These are phyloP conservation scores for Knoxia roxburghii DNA, from an alignment of 257 asterid genomes.

Conservation along the genomic window DNA sequence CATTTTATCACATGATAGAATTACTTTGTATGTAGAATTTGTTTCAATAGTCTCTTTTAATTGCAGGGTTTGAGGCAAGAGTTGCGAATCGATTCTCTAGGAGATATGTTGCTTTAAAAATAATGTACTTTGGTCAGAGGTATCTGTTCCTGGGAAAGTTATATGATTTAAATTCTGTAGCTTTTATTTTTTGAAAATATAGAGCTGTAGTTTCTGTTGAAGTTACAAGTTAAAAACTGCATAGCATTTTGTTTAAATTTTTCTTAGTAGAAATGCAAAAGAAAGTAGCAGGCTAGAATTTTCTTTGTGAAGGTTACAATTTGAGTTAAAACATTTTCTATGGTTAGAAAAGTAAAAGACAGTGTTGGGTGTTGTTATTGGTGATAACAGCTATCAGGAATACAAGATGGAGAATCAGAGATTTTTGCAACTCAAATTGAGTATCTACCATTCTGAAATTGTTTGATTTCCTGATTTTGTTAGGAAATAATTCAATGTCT, in stretches of 20 bases:
- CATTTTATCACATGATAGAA: not conserved
- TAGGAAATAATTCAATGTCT: no score
- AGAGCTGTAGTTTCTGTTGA: not conserved
- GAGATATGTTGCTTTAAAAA: slow-evolving; percentile 74
- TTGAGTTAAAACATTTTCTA: not conserved
- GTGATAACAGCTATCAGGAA: not conserved
- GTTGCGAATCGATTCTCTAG: slow-evolving; percentile 42
- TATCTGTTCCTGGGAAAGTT: slow-evolving; percentile 19
- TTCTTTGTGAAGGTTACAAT: slow-evolving; percentile 2
- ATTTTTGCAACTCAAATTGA: not conserved
- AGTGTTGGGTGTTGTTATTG: not conserved
- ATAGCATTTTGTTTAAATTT: not conserved
- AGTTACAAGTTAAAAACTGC: not conserved
- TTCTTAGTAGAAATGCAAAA: not conserved
- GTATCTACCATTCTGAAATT: not conserved
- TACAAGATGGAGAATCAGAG: not conserved
- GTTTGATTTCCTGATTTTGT: not conserved
- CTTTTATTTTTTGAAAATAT: slow-evolving; percentile 1
- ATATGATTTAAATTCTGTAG: slow-evolving; percentile 11
- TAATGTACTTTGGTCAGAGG: slow-evolving; percentile 95
- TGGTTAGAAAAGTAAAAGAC: not conserved
- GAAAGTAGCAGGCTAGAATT: not conserved
- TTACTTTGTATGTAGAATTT: not conserved
- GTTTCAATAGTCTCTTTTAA: slow-evolving; percentile 5
- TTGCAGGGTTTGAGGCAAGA: slow-evolving; percentile 23